These are phyloP conservation scores for Apiospora rasikravindrae DNA, from an alignment of 2,329 filamentous ascomycete species.

Conservation along the genomic window DNA sequence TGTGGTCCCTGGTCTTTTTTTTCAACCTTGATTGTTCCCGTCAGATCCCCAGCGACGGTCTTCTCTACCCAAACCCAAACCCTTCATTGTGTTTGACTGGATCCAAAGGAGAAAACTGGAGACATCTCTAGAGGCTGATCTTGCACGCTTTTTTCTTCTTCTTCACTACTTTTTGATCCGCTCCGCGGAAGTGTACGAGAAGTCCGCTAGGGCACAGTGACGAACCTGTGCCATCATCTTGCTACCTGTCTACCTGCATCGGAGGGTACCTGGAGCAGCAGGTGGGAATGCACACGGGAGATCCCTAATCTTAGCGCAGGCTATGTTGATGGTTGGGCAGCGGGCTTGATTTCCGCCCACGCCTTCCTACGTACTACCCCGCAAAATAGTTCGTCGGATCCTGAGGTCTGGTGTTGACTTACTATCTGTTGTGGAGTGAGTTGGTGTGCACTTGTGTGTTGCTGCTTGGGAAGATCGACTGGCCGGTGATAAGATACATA, in stretches of 20 bases:
- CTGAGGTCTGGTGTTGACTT: background rate
- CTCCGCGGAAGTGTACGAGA: background rate
- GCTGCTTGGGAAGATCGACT: background rate
- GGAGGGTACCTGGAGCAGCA: constrained; percentile 2
- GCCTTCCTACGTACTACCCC: background rate
- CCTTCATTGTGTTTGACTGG: background rate
- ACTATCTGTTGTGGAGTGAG: background rate
- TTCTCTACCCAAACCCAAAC: background rate
- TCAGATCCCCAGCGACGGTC: background rate
- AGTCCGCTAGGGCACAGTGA: background rate
- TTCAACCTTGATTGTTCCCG: background rate
- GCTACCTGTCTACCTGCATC: background rate
- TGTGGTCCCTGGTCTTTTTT: background rate
- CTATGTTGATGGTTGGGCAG: background rate
- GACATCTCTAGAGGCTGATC: background rate
- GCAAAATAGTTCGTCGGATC: background rate
- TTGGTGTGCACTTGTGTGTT: background rate
- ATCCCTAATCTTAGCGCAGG: background rate
- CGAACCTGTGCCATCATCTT: background rate
- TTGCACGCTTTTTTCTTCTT: background rate
- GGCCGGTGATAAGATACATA: background rate
- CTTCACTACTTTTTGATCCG: background rate
- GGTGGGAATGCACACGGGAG: constrained; percentile 12
- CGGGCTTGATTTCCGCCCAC: background rate
- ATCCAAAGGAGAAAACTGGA: background rate